Evolutionary conservation across 805 yeast species (phyloP).

Genomic region (Cyberlindnera veronae): DNA sequence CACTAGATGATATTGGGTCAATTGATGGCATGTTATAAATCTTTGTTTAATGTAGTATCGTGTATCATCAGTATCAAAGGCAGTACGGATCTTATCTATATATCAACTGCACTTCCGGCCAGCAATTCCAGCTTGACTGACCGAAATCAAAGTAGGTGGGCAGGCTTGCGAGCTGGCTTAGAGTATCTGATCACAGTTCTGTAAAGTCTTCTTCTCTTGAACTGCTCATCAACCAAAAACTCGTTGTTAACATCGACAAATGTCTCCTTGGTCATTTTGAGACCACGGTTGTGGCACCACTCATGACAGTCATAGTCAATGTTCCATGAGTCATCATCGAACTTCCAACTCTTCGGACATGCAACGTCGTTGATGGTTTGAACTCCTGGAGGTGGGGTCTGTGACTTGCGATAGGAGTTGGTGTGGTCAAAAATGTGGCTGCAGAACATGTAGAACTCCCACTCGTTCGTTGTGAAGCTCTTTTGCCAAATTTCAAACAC

Average conservation of each 20-base stretch:
- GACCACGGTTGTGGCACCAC: constrained; percentile 51
- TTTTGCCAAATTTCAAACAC: constrained; percentile 71
- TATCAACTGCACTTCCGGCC: too few relatives aligned
- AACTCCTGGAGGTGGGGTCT: constrained; percentile 65
- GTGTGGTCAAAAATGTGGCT: constrained; percentile 48
- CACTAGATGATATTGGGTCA: not conserved
- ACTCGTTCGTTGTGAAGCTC: constrained; percentile 55
- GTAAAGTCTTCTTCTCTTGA: constrained; percentile 54
- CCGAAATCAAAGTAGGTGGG: constrained; percentile 17
- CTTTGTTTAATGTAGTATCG: too few relatives aligned
- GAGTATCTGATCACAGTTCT: constrained; percentile 51
- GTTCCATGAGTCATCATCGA: constrained; percentile 62
- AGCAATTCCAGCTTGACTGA: too few relatives aligned
- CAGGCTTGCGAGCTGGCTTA: constrained; percentile 34
- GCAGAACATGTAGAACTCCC: constrained; percentile 61
- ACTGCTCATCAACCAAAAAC: constrained; percentile 43
- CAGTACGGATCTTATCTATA: too few relatives aligned
- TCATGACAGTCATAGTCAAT: constrained; percentile 49
- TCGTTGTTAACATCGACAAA: constrained; percentile 45
- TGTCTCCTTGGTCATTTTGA: constrained; percentile 25
- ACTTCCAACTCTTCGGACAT: constrained; percentile 77
- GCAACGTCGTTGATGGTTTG: constrained; percentile 47
- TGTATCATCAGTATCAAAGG: too few relatives aligned
- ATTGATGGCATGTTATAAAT: not conserved
- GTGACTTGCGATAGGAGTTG: constrained; percentile 43